Evolutionary conservation across 768 basidiomycete species (phyloP), one percentile per base, ranked within the genome.

Genomic region (Suillus tomentosus): DNA sequence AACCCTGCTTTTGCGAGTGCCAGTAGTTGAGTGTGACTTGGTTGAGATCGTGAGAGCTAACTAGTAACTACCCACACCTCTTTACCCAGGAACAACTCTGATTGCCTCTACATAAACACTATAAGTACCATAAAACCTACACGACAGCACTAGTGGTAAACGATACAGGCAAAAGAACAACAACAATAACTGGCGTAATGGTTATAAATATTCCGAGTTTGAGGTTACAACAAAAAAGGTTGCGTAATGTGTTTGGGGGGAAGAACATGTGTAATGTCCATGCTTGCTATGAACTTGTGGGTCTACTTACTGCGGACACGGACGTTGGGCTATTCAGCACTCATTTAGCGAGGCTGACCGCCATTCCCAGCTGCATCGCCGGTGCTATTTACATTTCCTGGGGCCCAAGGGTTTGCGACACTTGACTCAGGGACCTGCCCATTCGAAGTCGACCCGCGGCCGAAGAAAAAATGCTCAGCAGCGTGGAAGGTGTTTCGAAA

Each of bases 391-490:
- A 55, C 54, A 58, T 61, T 55, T 58, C 62, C 62, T 11, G 47
- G 59, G 48, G 43, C 39, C 62, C 64, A 64, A 22, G 37, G 22
- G 45, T 45, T 63, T 22, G 31, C 14, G 22, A 39, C 36, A n/a
- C 53, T 55, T 17, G 57, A 27, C 40, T 58, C 57, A 1, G 57
- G 40, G 34, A 40, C 48, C 47, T 64, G 47, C 47, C 53, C 51
- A 58, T 68, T 75, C 31, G 75, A 70, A 42, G 73, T 54, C 10
- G 78, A 74, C 45, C 75, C 72, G 36, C 87, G 81, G n/a, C 88
- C 87, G 64, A 91, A 90, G 42, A 89, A 75, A 65, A 90, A 82
- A 62, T 88, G 85, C 70, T 91, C 90, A 13, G 91, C 90, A 42
- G 84, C 87, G 62, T 81, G 85, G 53, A 92, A 74, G 15, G 89